Evolutionary conservation across 2,329 filamentous ascomycete species (phyloP).

Genomic region (Colletotrichum cereale): DNA sequence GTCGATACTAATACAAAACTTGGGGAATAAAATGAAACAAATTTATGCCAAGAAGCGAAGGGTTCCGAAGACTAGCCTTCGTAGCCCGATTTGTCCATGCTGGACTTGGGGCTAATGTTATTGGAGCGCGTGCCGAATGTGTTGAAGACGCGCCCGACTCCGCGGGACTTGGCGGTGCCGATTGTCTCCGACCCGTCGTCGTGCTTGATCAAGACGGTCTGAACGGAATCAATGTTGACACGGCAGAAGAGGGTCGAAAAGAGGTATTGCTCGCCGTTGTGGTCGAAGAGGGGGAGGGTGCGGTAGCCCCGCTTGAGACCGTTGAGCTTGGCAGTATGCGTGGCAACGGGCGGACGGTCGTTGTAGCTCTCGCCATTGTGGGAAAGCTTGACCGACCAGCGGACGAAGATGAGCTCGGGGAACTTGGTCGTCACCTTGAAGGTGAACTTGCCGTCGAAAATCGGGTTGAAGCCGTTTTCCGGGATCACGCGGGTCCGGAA

Average conservation of each 20-base stretch:
- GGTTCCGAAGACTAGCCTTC: constrained; percentile 49
- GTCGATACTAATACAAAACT: constrained; percentile 40
- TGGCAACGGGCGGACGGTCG: constrained; percentile 78
- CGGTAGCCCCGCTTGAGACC: constrained; percentile 93
- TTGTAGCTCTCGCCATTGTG: constrained; percentile 79
- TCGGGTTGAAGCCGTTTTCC: constrained; percentile 94
- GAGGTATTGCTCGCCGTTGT: constrained; percentile 90
- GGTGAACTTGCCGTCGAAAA: constrained; percentile 83
- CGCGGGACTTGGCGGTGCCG: constrained; percentile 65
- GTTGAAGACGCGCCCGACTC: constrained; percentile 61
- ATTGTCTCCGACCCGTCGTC: constrained; percentile 48
- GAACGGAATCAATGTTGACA: constrained; percentile 75
- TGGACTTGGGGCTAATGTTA: constrained; percentile 64
- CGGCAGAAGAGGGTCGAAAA: constrained; percentile 96
- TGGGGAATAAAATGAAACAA: constrained; percentile 25
- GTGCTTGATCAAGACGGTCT: constrained; percentile 68
- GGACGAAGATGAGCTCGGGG: constrained; percentile 92
- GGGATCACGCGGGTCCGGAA: constrained; percentile 83
- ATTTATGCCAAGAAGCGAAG: constrained; percentile 38
- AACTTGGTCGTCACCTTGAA: constrained; percentile 93
- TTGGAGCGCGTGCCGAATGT: constrained; percentile 65
- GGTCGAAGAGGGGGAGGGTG: constrained; percentile 89
- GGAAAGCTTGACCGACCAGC: constrained; percentile 92
- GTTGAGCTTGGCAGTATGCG: constrained; percentile 91
- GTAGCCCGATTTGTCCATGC: constrained; percentile 61